Evolutionary conservation across 164 flowering plant species (phyloP).

Genomic region (Berberis vulgaris): DNA sequence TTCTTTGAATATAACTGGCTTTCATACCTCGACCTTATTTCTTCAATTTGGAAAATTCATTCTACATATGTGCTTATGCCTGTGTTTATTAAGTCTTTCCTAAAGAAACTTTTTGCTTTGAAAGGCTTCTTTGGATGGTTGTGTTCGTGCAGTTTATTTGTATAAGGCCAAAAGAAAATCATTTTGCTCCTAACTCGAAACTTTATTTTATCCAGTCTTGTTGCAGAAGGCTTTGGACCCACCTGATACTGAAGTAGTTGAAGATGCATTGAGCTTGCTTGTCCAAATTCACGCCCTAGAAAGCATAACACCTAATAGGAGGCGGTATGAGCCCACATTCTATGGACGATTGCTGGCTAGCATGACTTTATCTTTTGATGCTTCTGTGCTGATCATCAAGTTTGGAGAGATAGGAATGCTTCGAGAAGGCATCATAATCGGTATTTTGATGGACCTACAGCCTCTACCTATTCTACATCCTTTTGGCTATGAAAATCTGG

Average conservation of each 20-base stretch:
- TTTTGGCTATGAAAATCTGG: constrained; percentile 75
- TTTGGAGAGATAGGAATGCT: constrained; percentile 73
- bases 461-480: constrained; percentile 86
- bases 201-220: constrained; percentile 33
- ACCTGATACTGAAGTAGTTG: constrained; percentile 70
- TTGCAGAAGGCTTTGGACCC: constrained; percentile 87
- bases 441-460: constrained; percentile 72
- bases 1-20: too few species aligned
- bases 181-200: constrained; percentile 6
- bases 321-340: constrained; percentile 83
- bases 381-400: constrained; percentile 70
- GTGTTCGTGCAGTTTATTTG: too few species aligned
- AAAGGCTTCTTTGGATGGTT: too few species aligned
- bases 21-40: too few species aligned
- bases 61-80: too few species aligned
- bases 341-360: constrained; percentile 78
- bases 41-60: too few species aligned
- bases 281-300: constrained; percentile 51
- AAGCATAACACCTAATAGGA: constrained; percentile 40
- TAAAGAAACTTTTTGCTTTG: too few species aligned
- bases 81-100: too few species aligned
- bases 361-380: constrained; percentile 82
- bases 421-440: constrained; percentile 88
- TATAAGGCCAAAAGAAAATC: too few species aligned
- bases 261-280: constrained; percentile 73